These are phyloP conservation scores for Thielaviopsis musarum DNA, from an alignment of 2,329 filamentous ascomycete species.

Conservation along the genomic window DNA sequence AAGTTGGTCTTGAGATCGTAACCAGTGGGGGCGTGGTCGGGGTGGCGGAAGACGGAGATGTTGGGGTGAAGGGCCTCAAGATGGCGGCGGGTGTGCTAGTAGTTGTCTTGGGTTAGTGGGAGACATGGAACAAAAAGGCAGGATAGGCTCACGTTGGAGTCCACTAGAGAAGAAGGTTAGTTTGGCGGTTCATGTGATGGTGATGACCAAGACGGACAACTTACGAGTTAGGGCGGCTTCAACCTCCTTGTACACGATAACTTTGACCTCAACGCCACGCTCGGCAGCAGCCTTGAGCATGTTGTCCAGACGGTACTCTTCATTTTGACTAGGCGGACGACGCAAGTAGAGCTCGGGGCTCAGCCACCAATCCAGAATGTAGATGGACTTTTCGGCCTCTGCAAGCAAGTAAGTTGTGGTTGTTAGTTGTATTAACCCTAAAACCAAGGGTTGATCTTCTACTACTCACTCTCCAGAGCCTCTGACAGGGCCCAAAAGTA, in stretches of 20 bases:
- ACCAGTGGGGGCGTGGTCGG: slow-evolving; percentile 66
- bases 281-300: slow-evolving; percentile 70
- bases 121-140: neutral
- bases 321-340: slow-evolving; percentile 63
- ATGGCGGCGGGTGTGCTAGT: slow-evolving; percentile 58
- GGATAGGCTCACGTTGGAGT: slow-evolving; percentile 22
- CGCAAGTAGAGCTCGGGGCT: slow-evolving; percentile 78
- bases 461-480: slow-evolving; percentile 46
- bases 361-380: slow-evolving; percentile 84
- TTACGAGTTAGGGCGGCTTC: slow-evolving; percentile 62
- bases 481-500: slow-evolving; percentile 77
- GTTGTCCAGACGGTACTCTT: slow-evolving; percentile 68
- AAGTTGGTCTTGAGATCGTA: slow-evolving; percentile 52
- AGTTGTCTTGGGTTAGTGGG: neutral
- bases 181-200: neutral
- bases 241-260: slow-evolving; percentile 89
- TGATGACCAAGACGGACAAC: slow-evolving; percentile 22
- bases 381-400: slow-evolving; percentile 60
- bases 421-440: too few species aligned
- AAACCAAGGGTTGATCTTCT: too few species aligned
- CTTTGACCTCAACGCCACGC: slow-evolving; percentile 65
- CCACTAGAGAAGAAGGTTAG: slow-evolving; percentile 17
- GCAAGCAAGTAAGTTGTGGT: slow-evolving; percentile 1
- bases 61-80: slow-evolving; percentile 66
- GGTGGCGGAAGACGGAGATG: slow-evolving; percentile 78